Evolutionary conservation across 139 green algal genomes (phyloP), one percentile per base, ranked within the genome.

Genomic region (Spirogloea muscicola): DNA sequence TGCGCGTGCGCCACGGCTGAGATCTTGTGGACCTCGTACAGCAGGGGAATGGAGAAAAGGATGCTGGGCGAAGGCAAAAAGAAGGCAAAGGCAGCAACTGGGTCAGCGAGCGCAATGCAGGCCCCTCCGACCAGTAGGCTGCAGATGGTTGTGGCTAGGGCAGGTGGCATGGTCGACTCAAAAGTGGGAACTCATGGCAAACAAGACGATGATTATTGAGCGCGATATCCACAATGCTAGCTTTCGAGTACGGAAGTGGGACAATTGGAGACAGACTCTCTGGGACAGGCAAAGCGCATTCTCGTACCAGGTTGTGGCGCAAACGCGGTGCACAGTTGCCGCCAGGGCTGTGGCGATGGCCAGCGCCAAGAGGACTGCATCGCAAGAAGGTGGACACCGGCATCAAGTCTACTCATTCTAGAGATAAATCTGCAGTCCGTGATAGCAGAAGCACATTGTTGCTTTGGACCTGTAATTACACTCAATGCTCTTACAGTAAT

Each of bases 251-350:
- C n/a, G n/a, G n/a, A n/a, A n/a, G n/a, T n/a, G n/a, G n/a, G n/a
- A n/a, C n/a, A n/a, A n/a, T n/a, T n/a, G n/a, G n/a, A n/a, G n/a
- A n/a, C n/a, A n/a, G n/a, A n/a, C n/a, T n/a, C n/a, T n/a, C n/a
- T n/a, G n/a, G n/a, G 46, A 66, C 21, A 52, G 25, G 21, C 18
- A 66, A 21, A 66, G 25, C n/a, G 18, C 18, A 66, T 18, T 18
- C 29, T 18, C 60, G 40, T 67, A 70, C 60, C 60, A 70, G 6
- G 60, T 70, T 6, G 60, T 70, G 7, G 29, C 40, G 9, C 46
- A 70, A 58, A 70, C 60, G 5, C 60, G 37, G 42, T 70, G 60
- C 5, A 70, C 60, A 57, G 42, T 64, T 9, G 38, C 41, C 7
- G 60, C 60, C 18, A 33, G 5, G 18, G 5, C 46, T 6, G 42